Conservation (phyloP, 805 yeast genomes). For the Ogataea parapolymorpha region DNA sequence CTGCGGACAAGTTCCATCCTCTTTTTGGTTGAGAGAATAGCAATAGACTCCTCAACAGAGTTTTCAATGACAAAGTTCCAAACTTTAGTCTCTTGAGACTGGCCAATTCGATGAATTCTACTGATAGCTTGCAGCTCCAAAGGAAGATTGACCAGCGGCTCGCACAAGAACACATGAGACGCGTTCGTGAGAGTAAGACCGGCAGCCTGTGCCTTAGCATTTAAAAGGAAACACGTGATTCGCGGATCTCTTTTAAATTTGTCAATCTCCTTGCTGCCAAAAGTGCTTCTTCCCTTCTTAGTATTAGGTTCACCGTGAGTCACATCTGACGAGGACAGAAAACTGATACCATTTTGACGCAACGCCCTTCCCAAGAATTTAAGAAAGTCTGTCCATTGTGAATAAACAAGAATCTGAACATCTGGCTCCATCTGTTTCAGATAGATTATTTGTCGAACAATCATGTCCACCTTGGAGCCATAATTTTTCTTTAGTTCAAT, state of each 20-base stretch:
- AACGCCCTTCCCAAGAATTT: conserved; percentile 65
- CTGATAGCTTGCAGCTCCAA: conserved; percentile 90
- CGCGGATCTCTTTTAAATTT: conserved; percentile 55
- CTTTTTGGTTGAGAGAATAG: conserved; percentile 61
- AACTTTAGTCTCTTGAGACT: conserved; percentile 71
- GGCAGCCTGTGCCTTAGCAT: conserved; percentile 84
- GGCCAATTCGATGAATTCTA: conserved; percentile 91
- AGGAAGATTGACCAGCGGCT: conserved; percentile 85
- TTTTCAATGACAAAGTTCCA: conserved; percentile 88
- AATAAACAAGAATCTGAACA: conserved; percentile 81
- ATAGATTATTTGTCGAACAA: conserved; percentile 68
- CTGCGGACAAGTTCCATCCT: conserved; percentile 43
- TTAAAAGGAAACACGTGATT: conserved; percentile 80
- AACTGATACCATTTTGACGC: conserved; percentile 51
- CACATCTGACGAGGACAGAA: conserved; percentile 48
- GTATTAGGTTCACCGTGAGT: conserved; percentile 4
- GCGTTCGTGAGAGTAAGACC: conserved; percentile 92
- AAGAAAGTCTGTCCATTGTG: conserved; percentile 83
- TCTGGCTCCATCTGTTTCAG: conserved; percentile 52
- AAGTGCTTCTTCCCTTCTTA: conserved; percentile 1
- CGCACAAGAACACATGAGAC: conserved; percentile 86
- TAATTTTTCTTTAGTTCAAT: conserved; percentile 47
- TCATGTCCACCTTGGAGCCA: conserved; percentile 86
- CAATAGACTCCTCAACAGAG: conserved; percentile 86
- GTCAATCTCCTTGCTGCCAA: conserved; percentile 41